Conservation (phyloP, 805 yeast genomes). For the Candida jianshihensis region DNA sequence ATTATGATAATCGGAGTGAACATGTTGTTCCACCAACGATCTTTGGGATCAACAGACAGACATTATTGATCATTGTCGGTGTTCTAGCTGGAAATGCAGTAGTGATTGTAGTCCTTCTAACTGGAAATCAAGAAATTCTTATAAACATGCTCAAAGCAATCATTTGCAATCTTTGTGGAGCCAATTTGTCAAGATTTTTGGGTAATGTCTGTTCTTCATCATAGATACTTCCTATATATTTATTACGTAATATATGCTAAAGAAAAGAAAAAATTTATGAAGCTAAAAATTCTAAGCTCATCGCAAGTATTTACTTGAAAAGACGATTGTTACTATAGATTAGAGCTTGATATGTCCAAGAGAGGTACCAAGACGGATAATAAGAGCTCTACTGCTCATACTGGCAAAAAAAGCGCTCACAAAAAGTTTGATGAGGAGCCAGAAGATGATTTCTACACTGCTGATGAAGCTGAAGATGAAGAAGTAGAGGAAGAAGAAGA, state of each 20-base stretch:
- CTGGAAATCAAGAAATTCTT: constrained; percentile 16
- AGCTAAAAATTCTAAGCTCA: background rate
- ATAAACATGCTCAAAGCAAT: constrained; percentile 11
- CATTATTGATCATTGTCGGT: constrained; percentile 1
- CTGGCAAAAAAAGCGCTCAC: constrained; percentile 1
- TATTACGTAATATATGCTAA: background rate
- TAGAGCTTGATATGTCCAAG: no score
- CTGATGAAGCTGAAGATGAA: constrained; percentile 14
- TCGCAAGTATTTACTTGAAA: no score
- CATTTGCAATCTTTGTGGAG: constrained; percentile 16
- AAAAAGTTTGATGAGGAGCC: constrained; percentile 20
- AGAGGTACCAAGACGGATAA: no score
- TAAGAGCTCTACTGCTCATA: no score
- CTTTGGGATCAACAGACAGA: background rate
- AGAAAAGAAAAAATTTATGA: background rate
- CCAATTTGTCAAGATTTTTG: constrained; percentile 4
- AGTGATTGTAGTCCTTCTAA: constrained; percentile 5
- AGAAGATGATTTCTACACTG: constrained; percentile 11
- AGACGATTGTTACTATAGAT: no score
- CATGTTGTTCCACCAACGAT: background rate
- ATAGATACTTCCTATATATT: background rate
- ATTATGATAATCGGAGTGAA: background rate
- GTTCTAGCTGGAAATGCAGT: constrained; percentile 3
- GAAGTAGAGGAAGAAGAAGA: constrained; percentile 1
- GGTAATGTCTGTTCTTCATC: constrained; percentile 16